Evolutionary conservation across 148 eudicot genomes (phyloP), one percentile per base, ranked within the genome.

Genomic region (Rhododendron williamsianum): DNA sequence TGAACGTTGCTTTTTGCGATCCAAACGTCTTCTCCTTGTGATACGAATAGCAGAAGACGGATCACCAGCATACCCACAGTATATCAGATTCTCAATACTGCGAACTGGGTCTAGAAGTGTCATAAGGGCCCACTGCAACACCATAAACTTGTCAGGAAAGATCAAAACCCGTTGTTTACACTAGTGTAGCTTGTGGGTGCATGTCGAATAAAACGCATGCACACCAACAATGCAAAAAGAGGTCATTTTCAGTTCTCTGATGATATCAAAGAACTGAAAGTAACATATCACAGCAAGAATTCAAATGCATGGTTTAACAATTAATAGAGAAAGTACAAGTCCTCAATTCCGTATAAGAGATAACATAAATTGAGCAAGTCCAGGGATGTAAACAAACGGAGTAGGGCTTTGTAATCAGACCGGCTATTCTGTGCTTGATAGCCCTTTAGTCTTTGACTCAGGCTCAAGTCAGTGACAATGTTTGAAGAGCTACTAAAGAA

Each of bases 101-200:
- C 89, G 92, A 84, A 96, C 89, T 83, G 99, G 98, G 84, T 97
- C 98, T 76, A 95, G 86, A 90, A 91, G 95, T 6, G 99, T 94
- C 99, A 97, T 94, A 82, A 97, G 92, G 83, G 93, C 91, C 99
- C 99, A 97, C 99, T 96, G 91, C 90, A 91, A 78, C 76, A 65
- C 38, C 16, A 27, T 38, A 63, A 48, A 74, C 33, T 82, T 33
- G 60, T 52, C 41, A 77, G 13, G 25, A 78, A 51, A 63, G 10
- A 76, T 71, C 49, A 30, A 33, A 38, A 25, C 45, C 30, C 30
- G 30, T 30, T 30, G 13, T 45, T 43, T 43, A 56, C 11, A 35
- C 25, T 43, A 18, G 76, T 33, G 45, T 33, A 33, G 3, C 5
- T 13, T 41, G 25, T 81, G 36, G 49, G 33, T 65, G 18, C 84